These are phyloP conservation scores for Solanum clarkiae DNA, from an alignment of 257 asterid species.

Conservation along the genomic window DNA sequence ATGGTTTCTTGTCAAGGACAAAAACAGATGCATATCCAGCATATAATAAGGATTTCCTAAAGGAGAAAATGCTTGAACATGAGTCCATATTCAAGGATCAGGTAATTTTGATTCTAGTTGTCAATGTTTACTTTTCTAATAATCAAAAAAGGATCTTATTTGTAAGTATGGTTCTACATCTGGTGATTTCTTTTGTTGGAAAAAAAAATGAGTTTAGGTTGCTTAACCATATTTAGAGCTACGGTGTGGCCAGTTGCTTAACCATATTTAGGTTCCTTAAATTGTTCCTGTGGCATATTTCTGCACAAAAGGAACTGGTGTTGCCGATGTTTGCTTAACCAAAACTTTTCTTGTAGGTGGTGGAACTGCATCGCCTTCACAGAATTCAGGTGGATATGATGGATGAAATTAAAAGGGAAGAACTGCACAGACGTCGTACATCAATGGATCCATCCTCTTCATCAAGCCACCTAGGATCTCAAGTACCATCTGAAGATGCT, in stretches of 20 bases:
- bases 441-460: constrained; percentile 73
- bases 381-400: constrained; percentile 22
- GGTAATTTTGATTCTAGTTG: constrained; percentile 22
- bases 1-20: constrained; percentile 41
- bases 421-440: constrained; percentile 22
- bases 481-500: constrained; percentile 50
- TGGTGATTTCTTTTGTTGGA: not conserved
- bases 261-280: not conserved
- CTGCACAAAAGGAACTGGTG: not conserved
- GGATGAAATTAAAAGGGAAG: constrained; percentile 37
- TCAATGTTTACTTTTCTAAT: not conserved
- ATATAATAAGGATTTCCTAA: constrained; percentile 58
- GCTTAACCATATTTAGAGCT: not conserved
- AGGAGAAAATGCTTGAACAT: constrained; percentile 89
- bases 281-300: not conserved
- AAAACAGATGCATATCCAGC: constrained; percentile 38
- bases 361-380: constrained; percentile 79
- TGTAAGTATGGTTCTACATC: not conserved
- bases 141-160: not conserved
- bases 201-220: not conserved
- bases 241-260: not conserved
- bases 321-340: not conserved
- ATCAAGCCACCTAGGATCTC: constrained; percentile 57
- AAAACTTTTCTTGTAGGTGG: constrained; percentile 32
- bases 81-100: constrained; percentile 76